Base-by-base conservation (phyloP, 2,329 filamentous ascomycete species). In the Rhynchosporium secalis region DNA sequence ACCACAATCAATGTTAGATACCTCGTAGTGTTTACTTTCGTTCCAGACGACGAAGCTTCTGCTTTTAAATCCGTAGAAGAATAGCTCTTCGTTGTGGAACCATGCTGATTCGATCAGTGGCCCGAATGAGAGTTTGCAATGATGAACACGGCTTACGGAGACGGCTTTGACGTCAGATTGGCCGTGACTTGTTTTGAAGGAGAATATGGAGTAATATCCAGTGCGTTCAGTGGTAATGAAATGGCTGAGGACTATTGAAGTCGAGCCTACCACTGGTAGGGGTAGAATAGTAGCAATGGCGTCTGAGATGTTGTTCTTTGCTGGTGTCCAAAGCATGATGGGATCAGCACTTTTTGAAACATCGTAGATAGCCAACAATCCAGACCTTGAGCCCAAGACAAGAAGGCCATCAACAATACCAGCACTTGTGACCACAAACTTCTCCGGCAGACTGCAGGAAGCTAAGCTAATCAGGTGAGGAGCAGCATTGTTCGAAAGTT, bases 11-110 rank as follows among this genome's bases (percentile, higher is more conserved):
- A 96, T 81, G 0, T 80, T 81, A 60, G 88, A 83, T 15, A 94
- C 75, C 70, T 94, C 89, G 61, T 85, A 82, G 62, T 91, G 86
- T 1, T 78, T 79, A 0, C 85, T 86, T 72, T 90, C 86, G 73
- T 96, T 91, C 85, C 91, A 95, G 9, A 94, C 82, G 12, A 96
- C 79, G 72, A 98, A 96, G 52, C 86, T 80, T 65, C 86, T 91
- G 72, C 89, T 86, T 60, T 85, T 86, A 76, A 97, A 98, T 3
- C 94, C 94, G 73, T 88, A 90, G 12, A 96, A 78, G 33, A 92
- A 78, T 0, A 96, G 78, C 52, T 90, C 81, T 1, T 69, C 69
- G 69, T 70, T 69, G 46, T 80, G 72, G 63, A 94, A 83, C 77
- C 85, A 88, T 0, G 88, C 82, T 0, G 87, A 86, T 74, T 96